Evolutionary conservation across 495 filamentous ascomycete species (phyloP).

Genomic region (Penicillium ucsense): DNA sequence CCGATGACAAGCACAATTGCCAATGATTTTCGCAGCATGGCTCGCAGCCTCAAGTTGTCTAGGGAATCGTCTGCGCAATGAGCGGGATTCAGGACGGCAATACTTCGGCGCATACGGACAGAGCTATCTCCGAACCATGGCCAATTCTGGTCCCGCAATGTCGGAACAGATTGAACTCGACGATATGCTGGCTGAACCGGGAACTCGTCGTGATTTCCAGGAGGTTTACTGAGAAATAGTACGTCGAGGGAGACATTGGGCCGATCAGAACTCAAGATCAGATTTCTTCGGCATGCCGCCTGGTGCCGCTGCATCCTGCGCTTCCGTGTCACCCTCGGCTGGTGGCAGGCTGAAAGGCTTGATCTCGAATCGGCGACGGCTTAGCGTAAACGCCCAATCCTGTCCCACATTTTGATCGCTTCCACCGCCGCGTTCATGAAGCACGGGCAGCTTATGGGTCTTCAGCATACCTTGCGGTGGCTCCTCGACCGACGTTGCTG

Average conservation of each 20-base stretch:
- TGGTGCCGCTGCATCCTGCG: conserved; percentile 43
- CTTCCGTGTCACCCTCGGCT: conserved; percentile 67
- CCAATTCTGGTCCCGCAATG: conserved; percentile 41
- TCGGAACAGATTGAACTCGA: conserved; percentile 58
- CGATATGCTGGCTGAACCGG: conserved; percentile 44
- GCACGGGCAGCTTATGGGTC: conserved; percentile 70
- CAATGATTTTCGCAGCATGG: conserved; percentile 34
- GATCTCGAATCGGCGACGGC: conserved; percentile 73
- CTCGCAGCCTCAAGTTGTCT: conserved; percentile 51
- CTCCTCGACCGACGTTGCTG: conserved; percentile 50
- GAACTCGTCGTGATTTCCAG: conserved; percentile 18
- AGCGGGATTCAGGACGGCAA: conserved; percentile 23
- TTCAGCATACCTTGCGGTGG: conserved; percentile 78
- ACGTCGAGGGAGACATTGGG: too few relatives aligned
- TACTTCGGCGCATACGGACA: conserved; percentile 40
- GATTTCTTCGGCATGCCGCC: conserved; percentile 48
- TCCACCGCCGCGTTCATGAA: conserved; percentile 79
- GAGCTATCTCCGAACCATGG: conserved; percentile 46
- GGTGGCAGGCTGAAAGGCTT: conserved; percentile 86
- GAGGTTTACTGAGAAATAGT: conserved; percentile 27
- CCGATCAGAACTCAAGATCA: conserved; percentile 61
- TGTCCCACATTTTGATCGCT: conserved; percentile 60
- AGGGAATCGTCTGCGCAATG: conserved; percentile 42
- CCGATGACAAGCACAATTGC: neutral
- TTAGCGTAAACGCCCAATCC: conserved; percentile 83